Evolutionary conservation across 768 basidiomycete species (phyloP).

Genomic region (Termitomyces bulborhizus): DNA sequence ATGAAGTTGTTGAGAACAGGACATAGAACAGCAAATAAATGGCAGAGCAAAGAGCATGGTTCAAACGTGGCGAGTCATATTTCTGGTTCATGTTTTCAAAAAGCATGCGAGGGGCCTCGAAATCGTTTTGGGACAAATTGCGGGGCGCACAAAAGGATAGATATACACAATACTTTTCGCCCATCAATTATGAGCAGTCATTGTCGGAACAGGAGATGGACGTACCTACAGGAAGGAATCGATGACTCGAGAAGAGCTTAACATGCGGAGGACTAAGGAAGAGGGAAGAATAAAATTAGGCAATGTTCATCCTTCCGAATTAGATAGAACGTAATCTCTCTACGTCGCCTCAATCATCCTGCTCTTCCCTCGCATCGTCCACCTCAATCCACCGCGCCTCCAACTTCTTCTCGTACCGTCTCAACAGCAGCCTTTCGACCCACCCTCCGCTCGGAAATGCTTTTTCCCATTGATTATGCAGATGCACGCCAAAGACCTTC

Average conservation of each 20-base stretch:
- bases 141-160: background rate
- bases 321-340: background rate
- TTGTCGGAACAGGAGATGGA: background rate
- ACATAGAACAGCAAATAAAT: background rate
- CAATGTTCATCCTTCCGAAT: background rate
- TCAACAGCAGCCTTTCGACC: slow-evolving; percentile 76
- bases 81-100: background rate
- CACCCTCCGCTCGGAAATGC: slow-evolving; percentile 77
- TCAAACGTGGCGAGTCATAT: background rate
- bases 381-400: background rate
- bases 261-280: background rate
- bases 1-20: background rate
- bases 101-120: background rate
- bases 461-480: slow-evolving; percentile 97
- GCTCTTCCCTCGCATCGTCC: background rate
- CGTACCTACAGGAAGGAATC: background rate
- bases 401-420: slow-evolving; percentile 44
- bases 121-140: background rate
- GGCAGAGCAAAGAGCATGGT: background rate
- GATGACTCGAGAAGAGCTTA: background rate
- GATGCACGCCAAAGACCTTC: slow-evolving; percentile 81
- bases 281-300: background rate
- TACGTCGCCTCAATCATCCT: background rate
- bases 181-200: background rate
- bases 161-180: background rate